Base-by-base conservation (phyloP, 2,329 filamentous ascomycete genomes). In the Podosphaera leucotricha region DNA sequence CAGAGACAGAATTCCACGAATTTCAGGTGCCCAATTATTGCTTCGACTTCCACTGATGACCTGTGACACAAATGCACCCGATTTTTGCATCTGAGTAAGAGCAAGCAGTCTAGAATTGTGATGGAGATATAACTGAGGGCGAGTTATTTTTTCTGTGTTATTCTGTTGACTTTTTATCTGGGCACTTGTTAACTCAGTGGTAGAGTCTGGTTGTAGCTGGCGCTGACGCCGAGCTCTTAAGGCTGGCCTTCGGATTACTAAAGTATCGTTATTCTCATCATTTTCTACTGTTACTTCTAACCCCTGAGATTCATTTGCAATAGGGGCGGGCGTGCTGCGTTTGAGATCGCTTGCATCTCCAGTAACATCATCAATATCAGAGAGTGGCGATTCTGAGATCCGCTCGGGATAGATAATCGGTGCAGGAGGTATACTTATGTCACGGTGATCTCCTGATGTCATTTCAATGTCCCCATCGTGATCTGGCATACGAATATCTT, bases 61-160 rank as follows among this genome's bases (percentile, higher is more conserved):
- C 54, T 75, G 86, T 3, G 79, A 81, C 16, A 94, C 82, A 54
- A 98, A 95, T 35, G 77, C 82, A 44, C 90, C 87, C 44, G 72
- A 84, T 63, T 80, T 85, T 60, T 94, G 90, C 71, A 94, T 80
- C 53, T 86, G 83, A 66, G 93, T 80, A 19, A 98, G 66, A 28
- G 84, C 82, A 24, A 95, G 69, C 13, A 95, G 68, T 44, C 87
- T 75, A 1, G 86, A 83, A 52, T 98, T 85, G 35, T 82, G 76
- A 1, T 87, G 84, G 38, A 98, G 66, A 61, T 92, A 93, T 0
- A 77, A 75, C 6, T 81, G 75, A 1, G 79, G 72, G 61, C 80
- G 86, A 46, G 93, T 67, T 48, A 95, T 95, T 54, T 80, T 83
- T 39, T 83, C 79, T 50, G 81, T 80, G 58, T 92, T 83, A 46